Base-by-base conservation (phyloP, 164 flowering plant species). In the Malania oleifera region DNA sequence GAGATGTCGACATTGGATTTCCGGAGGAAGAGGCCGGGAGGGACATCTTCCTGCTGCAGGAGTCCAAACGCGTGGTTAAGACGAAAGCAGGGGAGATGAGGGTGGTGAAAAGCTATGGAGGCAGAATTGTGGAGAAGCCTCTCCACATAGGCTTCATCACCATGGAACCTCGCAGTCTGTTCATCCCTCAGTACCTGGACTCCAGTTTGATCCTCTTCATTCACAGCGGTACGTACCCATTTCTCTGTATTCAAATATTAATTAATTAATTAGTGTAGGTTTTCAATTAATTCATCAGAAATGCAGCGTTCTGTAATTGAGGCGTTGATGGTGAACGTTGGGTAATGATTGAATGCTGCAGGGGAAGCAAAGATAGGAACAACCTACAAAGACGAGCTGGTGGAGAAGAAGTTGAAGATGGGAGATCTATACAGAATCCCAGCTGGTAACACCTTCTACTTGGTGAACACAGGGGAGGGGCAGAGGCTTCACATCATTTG, bases 181-280 rank as follows among this genome's bases (percentile, higher is more conserved):
- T 84, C 71, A 45, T 90, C 29, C 97, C 99, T 66, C 99, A 93
- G 76, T 93, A 93, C 49, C 57, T 83, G 7, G 96, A 90, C 69
- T 82, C 96, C 54, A 76, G 59, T 38, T 56, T 90, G 54, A 74
- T 86, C 68, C 58, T 93, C 82, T 93, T 93, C 70, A 49, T 90
- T 41, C 82, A 85, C 38, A 66, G 69, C 77, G 98, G 98, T 89
- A 69, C 1, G 14, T 0, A 10, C 10, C 17, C 11, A 17, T 18
- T 31, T 52, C 57, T 46, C 38, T 52, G 49, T 38, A 9, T 26
- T 15, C 19, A 5, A 11, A 10, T 4, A 57, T 34, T 3, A 17
- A 44, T n/a, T n/a, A n/a, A n/a, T n/a, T n/a, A n/a, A n/a, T n/a
- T n/a, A n/a, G n/a, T n/a, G n/a, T n/a, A n/a, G n/a, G n/a, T n/a